Base-by-base conservation (phyloP, 495 filamentous ascomycete species). In the Penicillium chermesinum region DNA sequence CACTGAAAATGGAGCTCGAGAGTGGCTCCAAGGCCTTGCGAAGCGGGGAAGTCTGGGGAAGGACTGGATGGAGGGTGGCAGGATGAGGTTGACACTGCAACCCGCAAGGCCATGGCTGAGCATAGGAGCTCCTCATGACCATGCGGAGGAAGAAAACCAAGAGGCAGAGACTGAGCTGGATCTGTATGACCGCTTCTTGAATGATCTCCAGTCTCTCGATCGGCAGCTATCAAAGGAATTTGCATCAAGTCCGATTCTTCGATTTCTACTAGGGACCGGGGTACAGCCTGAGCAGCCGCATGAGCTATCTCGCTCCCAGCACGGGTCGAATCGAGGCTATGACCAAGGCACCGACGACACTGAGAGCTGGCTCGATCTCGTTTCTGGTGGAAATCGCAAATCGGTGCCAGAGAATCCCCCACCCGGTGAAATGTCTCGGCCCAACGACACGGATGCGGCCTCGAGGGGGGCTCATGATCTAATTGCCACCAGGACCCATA, bases 401-500 rank as follows among this genome's bases (percentile, higher is more conserved):
- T 57, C 64, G 16, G 57, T 64, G 10, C 52, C 61, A 1, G 61
- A 66, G 20, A 53, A 53, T n/a, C 2, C 30, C 7, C 7, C 33
- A 22, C 22, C 44, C 3, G 14, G 34, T 14, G 38, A 61, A 14
- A 39, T 41, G 21, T 35, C 36, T 3, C 25, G 46, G 13, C 38
- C 27, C 10, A 49, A 32, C 42, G 35, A 40, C 39, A 43, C 25
- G n/a, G 39, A 46, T 37, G 13, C 40, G 18, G 22, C 37, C 1
- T 20, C 49, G 34, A 40, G 36, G 7, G 30, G 46, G 10, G 46
- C 59, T 7, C 44, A 59, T 4, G 67, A 62, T 18, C 65, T 86
- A 3, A 55, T 85, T 2, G 83, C 80, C 2, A 81, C 78, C 2
- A 71, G 75, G 30, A 81, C 74, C 0, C 80, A 69, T 1, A 85